phyloP scores from a whole-genome alignment of 495 filamentous ascomycete species.

The Neurospora terricola region DNA sequence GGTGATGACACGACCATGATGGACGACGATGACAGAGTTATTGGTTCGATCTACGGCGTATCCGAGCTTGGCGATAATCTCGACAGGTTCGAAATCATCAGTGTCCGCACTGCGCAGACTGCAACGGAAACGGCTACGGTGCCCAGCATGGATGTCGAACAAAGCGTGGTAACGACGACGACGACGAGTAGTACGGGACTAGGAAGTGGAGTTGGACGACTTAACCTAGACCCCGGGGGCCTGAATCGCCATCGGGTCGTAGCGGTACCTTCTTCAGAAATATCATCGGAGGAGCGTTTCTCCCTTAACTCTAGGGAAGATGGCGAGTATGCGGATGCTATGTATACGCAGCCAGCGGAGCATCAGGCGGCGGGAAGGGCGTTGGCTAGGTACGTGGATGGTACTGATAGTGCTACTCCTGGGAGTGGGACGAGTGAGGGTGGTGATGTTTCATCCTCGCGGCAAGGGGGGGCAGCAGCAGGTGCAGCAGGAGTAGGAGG shows the following conservation, averaged over 20 bases:
- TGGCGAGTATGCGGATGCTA: slow-evolving; percentile 10
- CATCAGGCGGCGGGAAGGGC: slow-evolving; percentile 18
- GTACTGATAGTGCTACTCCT: not conserved
- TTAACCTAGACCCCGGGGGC: not conserved
- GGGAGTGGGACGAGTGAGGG: not conserved
- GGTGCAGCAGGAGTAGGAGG: not conserved
- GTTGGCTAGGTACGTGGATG: slow-evolving; percentile 12
- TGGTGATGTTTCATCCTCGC: not conserved
- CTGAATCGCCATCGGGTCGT: not conserved
- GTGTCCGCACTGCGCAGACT: slow-evolving; percentile 4
- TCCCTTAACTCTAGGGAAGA: not conserved
- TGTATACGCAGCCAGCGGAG: slow-evolving; percentile 11
- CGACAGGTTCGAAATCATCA: slow-evolving; percentile 6
- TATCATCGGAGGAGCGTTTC: not conserved
- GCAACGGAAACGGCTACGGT: not conserved
- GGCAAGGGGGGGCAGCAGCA: not conserved
- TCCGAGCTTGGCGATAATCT: slow-evolving; percentile 15
- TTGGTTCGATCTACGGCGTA: slow-evolving; percentile 5
- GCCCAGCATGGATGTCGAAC: slow-evolving; percentile 17
- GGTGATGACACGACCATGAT: not conserved
- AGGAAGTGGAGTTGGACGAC: not conserved
- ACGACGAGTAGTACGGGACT: not conserved
- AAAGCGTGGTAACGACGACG: slow-evolving; percentile 10
- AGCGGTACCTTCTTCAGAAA: not conserved
- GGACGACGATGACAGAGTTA: not conserved